Evolutionary conservation across 345 rosid species (phyloP).

Genomic region (Bruguiera parviflora): DNA sequence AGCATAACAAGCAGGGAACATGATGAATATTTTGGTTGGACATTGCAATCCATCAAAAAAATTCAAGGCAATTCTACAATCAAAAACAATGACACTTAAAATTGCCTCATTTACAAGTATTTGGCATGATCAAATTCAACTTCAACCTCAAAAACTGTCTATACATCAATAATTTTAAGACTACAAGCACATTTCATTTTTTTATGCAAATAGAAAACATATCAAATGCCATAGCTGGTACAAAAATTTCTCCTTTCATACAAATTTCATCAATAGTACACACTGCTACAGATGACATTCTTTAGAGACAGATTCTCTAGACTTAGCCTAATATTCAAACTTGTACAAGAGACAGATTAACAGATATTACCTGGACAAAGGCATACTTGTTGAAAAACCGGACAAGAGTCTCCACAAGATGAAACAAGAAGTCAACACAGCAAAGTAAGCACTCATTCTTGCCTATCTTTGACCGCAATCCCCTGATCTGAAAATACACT

Average conservation of each 20-base stretch:
- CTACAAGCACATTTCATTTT: not conserved
- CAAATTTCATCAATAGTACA: not conserved
- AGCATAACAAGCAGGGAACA: not conserved
- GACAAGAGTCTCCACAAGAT: slow-evolving; percentile 95
- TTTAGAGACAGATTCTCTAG: slow-evolving; percentile 3
- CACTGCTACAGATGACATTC: not conserved
- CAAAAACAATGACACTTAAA: no score
- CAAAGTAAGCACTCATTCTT: slow-evolving; percentile 94
- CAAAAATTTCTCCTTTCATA: not conserved
- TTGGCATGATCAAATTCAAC: not conserved
- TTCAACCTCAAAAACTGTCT: not conserved
- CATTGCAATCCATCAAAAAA: no score
- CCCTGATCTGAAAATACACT: slow-evolving; percentile 63
- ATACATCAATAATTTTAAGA: not conserved
- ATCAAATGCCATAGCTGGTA: not conserved
- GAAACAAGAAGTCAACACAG: slow-evolving; percentile 85
- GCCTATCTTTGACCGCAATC: slow-evolving; percentile 89
- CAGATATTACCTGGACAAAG: slow-evolving; percentile 72
- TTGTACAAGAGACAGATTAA: not conserved
- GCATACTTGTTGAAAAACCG: slow-evolving; percentile 97
- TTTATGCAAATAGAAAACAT: not conserved
- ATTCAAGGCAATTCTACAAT: no score
- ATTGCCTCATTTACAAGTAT: no score
- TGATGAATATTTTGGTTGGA: not conserved
- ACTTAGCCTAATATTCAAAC: not conserved